These are phyloP conservation scores for Xylaria sp. DNA, from an alignment of 2,329 filamentous ascomycete genomes.

Conservation along the genomic window DNA sequence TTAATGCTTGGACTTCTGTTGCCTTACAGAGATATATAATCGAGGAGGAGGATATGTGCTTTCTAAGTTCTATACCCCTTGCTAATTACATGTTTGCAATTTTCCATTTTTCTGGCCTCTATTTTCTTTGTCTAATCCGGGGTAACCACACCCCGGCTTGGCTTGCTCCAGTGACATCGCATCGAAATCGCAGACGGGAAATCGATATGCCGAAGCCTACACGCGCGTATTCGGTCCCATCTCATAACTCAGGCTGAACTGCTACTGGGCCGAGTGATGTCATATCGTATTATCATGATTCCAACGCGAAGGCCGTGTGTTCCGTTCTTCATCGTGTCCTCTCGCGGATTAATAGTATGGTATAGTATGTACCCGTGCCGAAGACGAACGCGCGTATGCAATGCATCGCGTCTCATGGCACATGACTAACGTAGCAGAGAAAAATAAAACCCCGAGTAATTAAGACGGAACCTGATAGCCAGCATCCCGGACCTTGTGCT, in stretches of 20 bases:
- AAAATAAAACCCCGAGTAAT: neutral
- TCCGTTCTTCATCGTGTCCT: neutral
- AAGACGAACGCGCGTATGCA: slow-evolving; percentile 30
- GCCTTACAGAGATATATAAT: slow-evolving; percentile 1
- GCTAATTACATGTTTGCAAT: slow-evolving; percentile 36
- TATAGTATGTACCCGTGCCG: slow-evolving; percentile 29
- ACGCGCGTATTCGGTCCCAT: slow-evolving; percentile 18
- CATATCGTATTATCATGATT: slow-evolving; percentile 5
- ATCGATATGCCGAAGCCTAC: slow-evolving; percentile 21
- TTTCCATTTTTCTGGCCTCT: neutral
- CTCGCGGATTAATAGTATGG: neutral
- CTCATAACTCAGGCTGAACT: slow-evolving; percentile 36
- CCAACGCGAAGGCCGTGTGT: slow-evolving; percentile 26
- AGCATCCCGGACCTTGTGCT: slow-evolving; percentile 11
- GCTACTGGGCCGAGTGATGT: slow-evolving; percentile 17
- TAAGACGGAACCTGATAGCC: slow-evolving; percentile 1
- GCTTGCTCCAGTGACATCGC: slow-evolving; percentile 1
- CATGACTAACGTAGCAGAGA: slow-evolving; percentile 20
- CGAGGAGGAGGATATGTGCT: slow-evolving; percentile 33
- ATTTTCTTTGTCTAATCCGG: too few relatives aligned
- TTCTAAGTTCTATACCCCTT: slow-evolving; percentile 39
- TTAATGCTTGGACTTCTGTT: slow-evolving; percentile 8
- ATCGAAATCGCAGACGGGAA: slow-evolving; percentile 1
- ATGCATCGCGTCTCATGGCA: slow-evolving; percentile 24
- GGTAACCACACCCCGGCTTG: neutral